Percentiles rank a stretch among this genome's conserved stretches.
Evolutionary conservation across 2,329 filamentous ascomycete species (phyloP).

Genomic region (Pseudogymnoascus sp.): DNA sequence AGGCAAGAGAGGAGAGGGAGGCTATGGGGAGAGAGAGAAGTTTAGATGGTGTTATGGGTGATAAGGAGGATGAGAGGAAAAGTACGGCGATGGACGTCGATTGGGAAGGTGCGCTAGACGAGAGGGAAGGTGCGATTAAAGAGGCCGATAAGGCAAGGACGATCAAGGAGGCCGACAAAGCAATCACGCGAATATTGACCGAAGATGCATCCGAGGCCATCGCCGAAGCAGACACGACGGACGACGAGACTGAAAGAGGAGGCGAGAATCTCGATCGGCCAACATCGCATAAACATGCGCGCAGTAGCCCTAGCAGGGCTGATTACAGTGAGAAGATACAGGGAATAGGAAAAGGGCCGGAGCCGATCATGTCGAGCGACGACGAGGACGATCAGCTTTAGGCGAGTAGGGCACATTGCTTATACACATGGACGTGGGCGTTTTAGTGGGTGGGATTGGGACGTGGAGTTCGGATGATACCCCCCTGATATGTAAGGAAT

Average conservation of each 20-base stretch:
- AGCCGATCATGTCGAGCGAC: neutral
- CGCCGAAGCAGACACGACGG: neutral
- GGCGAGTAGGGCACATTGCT: neutral
- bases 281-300: neutral
- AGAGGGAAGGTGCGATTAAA: neutral
- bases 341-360: neutral
- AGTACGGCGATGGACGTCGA: neutral
- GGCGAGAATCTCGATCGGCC: neutral
- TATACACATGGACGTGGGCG: slow-evolving; percentile 1
- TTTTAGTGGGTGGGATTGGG: neutral
- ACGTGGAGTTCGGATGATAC: slow-evolving; percentile 3
- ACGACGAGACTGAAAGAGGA: neutral
- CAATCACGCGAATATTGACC: neutral
- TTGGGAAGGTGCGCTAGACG: neutral
- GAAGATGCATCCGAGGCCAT: neutral
- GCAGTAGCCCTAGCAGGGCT: neutral
- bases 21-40: neutral
- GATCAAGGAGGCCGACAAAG: neutral
- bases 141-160: neutral
- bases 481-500: neutral
- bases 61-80: neutral
- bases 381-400: slow-evolving; percentile 1
- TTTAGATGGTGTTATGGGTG: neutral
- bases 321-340: neutral
- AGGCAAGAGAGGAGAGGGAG: neutral